Conservation (phyloP, 2,329 filamentous ascomycete genomes). For the Claviceps capensis region DNA sequence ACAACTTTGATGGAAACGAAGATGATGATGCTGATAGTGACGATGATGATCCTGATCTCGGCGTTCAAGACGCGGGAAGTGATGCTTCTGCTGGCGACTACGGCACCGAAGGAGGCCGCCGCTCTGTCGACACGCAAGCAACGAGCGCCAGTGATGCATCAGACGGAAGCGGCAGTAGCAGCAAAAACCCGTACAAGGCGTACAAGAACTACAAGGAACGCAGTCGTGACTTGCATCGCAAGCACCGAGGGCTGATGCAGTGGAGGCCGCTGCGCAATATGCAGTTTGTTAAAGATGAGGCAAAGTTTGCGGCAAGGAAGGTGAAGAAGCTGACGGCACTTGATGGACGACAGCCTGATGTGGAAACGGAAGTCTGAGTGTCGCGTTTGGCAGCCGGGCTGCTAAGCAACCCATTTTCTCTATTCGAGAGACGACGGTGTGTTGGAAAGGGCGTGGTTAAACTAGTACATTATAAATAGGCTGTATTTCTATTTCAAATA, state of each 20-base stretch:
- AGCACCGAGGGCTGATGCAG: conserved; percentile 86
- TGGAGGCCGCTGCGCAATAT: conserved; percentile 82
- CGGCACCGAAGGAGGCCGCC: conserved; percentile 14
- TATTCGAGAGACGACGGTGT: background rate
- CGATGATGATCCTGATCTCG: conserved; percentile 34
- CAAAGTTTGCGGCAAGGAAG: conserved; percentile 62
- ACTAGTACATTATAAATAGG: too few species aligned
- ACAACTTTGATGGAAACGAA: conserved; percentile 23
- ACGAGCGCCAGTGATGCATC: conserved; percentile 20
- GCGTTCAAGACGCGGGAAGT: conserved; percentile 41
- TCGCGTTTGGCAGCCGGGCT: background rate
- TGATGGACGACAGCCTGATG: conserved; percentile 70
- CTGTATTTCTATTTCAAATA: too few species aligned
- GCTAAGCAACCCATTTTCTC: background rate
- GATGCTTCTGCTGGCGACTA: conserved; percentile 13
- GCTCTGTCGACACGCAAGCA: conserved; percentile 27
- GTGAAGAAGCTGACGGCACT: conserved; percentile 65
- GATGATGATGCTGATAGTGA: conserved; percentile 21
- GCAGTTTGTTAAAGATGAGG: conserved; percentile 79
- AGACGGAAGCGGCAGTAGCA: conserved; percentile 21
- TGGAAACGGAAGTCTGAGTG: conserved; percentile 62
- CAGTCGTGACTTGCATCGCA: conserved; percentile 65
- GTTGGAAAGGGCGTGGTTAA: too few species aligned
- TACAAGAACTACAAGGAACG: conserved; percentile 51
- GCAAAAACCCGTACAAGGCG: conserved; percentile 40